Percentiles rank a stretch among this genome's conserved stretches.
Evolutionary conservation across 441 rosid genomes (phyloP).

Genomic region (Theobroma grandiflorum): DNA sequence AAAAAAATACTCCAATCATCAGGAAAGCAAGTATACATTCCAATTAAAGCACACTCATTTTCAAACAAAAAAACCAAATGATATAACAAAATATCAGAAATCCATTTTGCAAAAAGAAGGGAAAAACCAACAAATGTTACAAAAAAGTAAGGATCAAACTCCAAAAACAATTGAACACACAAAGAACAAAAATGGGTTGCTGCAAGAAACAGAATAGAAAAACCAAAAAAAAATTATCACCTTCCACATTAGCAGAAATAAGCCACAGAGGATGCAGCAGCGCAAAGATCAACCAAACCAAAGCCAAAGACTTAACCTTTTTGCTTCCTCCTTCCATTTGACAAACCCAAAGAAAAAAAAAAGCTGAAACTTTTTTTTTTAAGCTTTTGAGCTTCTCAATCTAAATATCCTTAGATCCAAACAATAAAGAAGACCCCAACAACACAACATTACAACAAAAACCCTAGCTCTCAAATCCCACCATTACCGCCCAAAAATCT

Average conservation of each 20-base stretch:
- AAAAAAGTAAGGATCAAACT: slow-evolving; percentile 34
- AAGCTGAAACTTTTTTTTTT: not conserved
- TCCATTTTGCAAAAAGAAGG: not conserved
- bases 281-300: slow-evolving; percentile 56
- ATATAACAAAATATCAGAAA: slow-evolving; percentile 18
- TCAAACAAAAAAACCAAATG: slow-evolving; percentile 16
- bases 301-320: slow-evolving; percentile 39
- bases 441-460: slow-evolving; percentile 46
- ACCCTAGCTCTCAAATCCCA: slow-evolving; percentile 49
- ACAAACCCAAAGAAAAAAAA: not conserved
- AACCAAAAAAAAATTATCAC: slow-evolving; percentile 39
- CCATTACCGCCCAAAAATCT: slow-evolving; percentile 34
- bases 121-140: slow-evolving; percentile 24
- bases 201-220: not conserved
- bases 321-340: slow-evolving; percentile 58
- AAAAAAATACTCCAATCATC: not conserved
- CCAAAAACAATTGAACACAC: slow-evolving; percentile 7
- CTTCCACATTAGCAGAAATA: slow-evolving; percentile 83
- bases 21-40: not conserved
- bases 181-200: slow-evolving; percentile 6
- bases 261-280: slow-evolving; percentile 49
- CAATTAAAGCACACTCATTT: not conserved
- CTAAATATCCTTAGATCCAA: slow-evolving; percentile 81
- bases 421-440: slow-evolving; percentile 52
- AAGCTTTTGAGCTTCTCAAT: slow-evolving; percentile 9